Base-by-base conservation (phyloP, 1,284 basidiomycete species). In the Rhodotorula sp. region DNA sequence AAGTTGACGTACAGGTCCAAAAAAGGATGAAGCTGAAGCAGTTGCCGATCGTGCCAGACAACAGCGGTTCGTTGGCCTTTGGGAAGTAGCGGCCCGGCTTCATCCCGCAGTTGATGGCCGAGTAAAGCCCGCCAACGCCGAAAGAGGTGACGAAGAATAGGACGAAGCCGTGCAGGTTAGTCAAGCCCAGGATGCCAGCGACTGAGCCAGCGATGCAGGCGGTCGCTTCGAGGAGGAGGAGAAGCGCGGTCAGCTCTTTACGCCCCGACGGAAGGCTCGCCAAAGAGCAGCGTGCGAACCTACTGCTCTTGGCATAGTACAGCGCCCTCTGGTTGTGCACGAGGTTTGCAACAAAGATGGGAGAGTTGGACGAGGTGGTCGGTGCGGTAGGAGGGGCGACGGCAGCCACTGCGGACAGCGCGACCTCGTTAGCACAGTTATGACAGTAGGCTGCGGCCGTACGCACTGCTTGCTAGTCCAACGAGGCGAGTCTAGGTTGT, bases 121-220 rank as follows among this genome's bases (percentile, higher is more conserved):
- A 62, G 32, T 59, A 64, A 29, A 60, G 51, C 27, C 75, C 77
- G 30, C 80, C 78, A 63, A 78, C 74, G 5, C 78, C 73, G 17
- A 81, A 70, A 55, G 78, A 80, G 62, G 27, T 54, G 27, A 66
- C 3, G 68, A 88, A 79, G 83, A 93, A 93, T 72, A 94, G 82
- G 39, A 85, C 84, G 79, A 94, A 94, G 44, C 92, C 92, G 56
- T 83, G 81, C 82, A 86, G 86, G 81, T 92, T 93, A 76, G 90
- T 87, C 44, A 94, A 85, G 29, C 92, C 92, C 5, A 94, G 86
- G 67, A 93, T 86, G 34, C 92, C 92, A 2, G 92, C 90, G 3
- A 88, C 87, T 1, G 91, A 88, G 49, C 92, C 92, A 24, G 91
- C 85, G 78, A 92, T 89, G 81, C 89, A 91, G 4, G 91, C 84